These are phyloP conservation scores for Crassisporium funariophilum DNA, from an alignment of 768 basidiomycete genomes.

Conservation along the genomic window DNA sequence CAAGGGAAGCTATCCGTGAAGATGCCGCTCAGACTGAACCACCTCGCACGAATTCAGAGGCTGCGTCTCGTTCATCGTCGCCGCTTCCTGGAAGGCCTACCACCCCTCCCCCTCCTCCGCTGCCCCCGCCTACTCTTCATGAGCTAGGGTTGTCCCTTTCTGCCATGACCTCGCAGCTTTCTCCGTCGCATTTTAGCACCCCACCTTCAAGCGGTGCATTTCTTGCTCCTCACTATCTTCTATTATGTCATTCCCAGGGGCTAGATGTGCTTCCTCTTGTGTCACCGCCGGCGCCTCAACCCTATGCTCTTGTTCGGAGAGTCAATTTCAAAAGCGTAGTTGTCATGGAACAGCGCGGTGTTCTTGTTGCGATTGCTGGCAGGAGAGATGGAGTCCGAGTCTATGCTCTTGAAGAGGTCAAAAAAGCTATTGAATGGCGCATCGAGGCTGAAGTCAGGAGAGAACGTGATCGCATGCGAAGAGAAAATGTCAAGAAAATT, in stretches of 20 bases:
- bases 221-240: constrained; percentile 76
- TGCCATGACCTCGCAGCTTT: constrained; percentile 65
- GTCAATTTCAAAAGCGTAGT: constrained; percentile 87
- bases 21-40: constrained; percentile 19
- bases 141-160: constrained; percentile 78
- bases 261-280: constrained; percentile 81
- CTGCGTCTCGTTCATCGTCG: constrained; percentile 55
- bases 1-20: constrained; percentile 36
- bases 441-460: constrained; percentile 78
- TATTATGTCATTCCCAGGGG: constrained; percentile 85
- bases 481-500: constrained; percentile 65
- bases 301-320: constrained; percentile 80
- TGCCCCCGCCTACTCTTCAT: constrained; percentile 69
- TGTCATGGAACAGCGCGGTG: constrained; percentile 90
- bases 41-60: constrained; percentile 32
- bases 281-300: constrained; percentile 72
- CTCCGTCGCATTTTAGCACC: constrained; percentile 76
- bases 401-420: constrained; percentile 85
- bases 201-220: constrained; percentile 81
- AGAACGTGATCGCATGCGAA: constrained; percentile 70
- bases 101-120: constrained; percentile 74
- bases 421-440: constrained; percentile 85
- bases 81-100: constrained; percentile 56
- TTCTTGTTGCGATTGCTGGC: constrained; percentile 88
- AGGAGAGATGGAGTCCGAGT: constrained; percentile 85